Percentiles rank a stretch among this genome's conserved stretches.
Evolutionary conservation across 768 basidiomycete genomes (phyloP).

Genomic region (Termitomyces sp.): DNA sequence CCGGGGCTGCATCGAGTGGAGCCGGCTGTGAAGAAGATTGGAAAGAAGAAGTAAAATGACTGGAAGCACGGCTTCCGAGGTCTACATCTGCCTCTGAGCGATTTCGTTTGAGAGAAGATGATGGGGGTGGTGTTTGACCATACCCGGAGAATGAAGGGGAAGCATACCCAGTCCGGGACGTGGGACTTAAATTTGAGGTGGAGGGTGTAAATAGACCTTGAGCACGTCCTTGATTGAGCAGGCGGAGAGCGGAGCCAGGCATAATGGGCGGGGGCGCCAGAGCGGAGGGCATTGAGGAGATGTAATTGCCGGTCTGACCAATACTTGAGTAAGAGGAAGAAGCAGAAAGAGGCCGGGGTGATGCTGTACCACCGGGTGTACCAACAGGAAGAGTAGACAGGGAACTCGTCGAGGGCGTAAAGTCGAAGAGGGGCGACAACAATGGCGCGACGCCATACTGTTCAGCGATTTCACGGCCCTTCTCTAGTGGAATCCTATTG

Average conservation of each 20-base stretch:
- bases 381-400: slow-evolving; percentile 63
- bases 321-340: slow-evolving; percentile 64
- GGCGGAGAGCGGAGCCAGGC: slow-evolving; percentile 81
- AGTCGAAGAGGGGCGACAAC: slow-evolving; percentile 90
- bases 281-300: slow-evolving; percentile 42
- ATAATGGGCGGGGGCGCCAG: slow-evolving; percentile 82
- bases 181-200: slow-evolving; percentile 50
- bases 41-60: slow-evolving; percentile 17
- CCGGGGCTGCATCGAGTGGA: slow-evolving; percentile 27
- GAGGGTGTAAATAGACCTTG: slow-evolving; percentile 86
- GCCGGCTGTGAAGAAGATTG: slow-evolving; percentile 20
- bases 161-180: slow-evolving; percentile 44
- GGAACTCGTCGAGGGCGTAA: slow-evolving; percentile 73
- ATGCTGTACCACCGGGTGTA: slow-evolving; percentile 42
- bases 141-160: slow-evolving; percentile 53
- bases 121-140: slow-evolving; percentile 49
- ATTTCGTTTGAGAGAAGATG: slow-evolving; percentile 51
- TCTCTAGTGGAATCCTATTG: slow-evolving; percentile 90
- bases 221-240: slow-evolving; percentile 81
- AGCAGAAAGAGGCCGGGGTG: slow-evolving; percentile 64
- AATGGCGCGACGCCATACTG: slow-evolving; percentile 91
- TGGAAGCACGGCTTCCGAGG: slow-evolving; percentile 18
- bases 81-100: slow-evolving; percentile 68
- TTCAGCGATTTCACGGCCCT: slow-evolving; percentile 87
- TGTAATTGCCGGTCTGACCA: slow-evolving; percentile 42